Evolutionary conservation across 2,329 filamentous ascomycete genomes (phyloP).

Genomic region (Trichoderma sp.): DNA sequence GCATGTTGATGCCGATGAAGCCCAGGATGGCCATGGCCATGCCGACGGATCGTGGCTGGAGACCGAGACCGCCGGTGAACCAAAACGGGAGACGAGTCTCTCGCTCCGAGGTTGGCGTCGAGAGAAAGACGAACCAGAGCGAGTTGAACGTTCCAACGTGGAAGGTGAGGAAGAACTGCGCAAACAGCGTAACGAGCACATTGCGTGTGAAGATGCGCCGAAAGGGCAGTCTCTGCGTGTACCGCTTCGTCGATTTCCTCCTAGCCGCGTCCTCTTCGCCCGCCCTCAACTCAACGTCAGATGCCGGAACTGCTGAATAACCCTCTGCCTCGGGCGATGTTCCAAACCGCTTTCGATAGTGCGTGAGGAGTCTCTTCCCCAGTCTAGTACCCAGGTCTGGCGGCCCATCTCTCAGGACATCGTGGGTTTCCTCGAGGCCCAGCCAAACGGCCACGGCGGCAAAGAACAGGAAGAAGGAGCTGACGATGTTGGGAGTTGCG

Average conservation of each 20-base stretch:
- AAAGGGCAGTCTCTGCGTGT: slow-evolving; percentile 56
- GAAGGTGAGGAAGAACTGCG: slow-evolving; percentile 70
- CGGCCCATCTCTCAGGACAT: slow-evolving; percentile 45
- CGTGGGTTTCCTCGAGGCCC: slow-evolving; percentile 58
- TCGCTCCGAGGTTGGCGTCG: slow-evolving; percentile 59
- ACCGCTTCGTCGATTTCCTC: slow-evolving; percentile 40
- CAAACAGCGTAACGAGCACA: slow-evolving; percentile 59
- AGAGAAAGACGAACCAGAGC: slow-evolving; percentile 77
- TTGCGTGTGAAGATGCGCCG: slow-evolving; percentile 60
- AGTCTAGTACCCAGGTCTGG: slow-evolving; percentile 50
- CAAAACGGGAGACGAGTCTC: slow-evolving; percentile 55
- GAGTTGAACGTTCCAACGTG: slow-evolving; percentile 78
- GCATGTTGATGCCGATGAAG: slow-evolving; percentile 70
- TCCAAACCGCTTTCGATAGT: slow-evolving; percentile 36
- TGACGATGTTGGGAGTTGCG: slow-evolving; percentile 58
- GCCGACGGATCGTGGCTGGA: slow-evolving; percentile 72
- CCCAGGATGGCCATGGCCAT: slow-evolving; percentile 78
- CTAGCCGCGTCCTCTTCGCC: slow-evolving; percentile 17
- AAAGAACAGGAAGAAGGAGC: slow-evolving; percentile 50
- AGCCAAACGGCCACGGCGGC: slow-evolving; percentile 53
- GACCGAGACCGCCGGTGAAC: slow-evolving; percentile 77
- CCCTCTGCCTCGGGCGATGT: slow-evolving; percentile 26
- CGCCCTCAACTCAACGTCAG: slow-evolving; percentile 33
- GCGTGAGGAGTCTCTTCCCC: slow-evolving; percentile 41
- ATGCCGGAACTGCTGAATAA: slow-evolving; percentile 35